Evolutionary conservation across 1,284 basidiomycete species (phyloP).

Genomic region (Cronartium ribicola): DNA sequence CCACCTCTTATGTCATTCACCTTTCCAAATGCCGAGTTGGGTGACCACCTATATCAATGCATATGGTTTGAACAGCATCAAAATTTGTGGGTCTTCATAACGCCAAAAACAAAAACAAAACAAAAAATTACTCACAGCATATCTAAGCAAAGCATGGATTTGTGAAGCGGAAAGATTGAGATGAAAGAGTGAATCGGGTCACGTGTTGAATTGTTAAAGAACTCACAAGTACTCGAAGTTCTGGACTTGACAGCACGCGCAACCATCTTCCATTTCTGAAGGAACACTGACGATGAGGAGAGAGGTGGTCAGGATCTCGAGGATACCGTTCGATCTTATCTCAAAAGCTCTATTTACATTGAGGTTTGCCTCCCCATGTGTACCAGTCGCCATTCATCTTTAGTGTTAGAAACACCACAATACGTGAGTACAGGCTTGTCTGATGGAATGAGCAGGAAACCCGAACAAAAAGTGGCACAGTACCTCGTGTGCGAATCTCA

Average conservation of each 20-base stretch:
- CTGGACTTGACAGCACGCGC: slow-evolving; percentile 18
- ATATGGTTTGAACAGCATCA: not conserved
- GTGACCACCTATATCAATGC: slow-evolving; percentile 30
- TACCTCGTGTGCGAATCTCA: slow-evolving; percentile 40
- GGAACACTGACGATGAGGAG: slow-evolving; percentile 12
- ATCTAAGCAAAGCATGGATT: not conserved
- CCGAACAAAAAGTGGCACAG: not conserved
- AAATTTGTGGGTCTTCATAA: not conserved
- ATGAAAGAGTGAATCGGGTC: no score
- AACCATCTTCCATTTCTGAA: slow-evolving; percentile 32
- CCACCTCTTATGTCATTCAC: slow-evolving; percentile 14
- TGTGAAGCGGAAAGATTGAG: not conserved
- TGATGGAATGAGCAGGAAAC: no score
- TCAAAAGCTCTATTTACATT: not conserved
- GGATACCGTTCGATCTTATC: not conserved
- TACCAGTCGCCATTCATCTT: slow-evolving; percentile 43
- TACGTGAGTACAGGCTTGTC: not conserved
- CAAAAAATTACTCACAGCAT: not conserved
- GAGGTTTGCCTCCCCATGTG: slow-evolving; percentile 30
- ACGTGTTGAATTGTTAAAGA: not conserved
- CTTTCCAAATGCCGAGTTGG: slow-evolving; percentile 25
- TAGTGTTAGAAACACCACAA: not conserved
- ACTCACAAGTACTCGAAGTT: slow-evolving; percentile 27
- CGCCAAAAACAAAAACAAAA: not conserved
- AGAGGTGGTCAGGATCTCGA: not conserved